Conservation (phyloP, 306 rosid species). For the Mucuna pruriens region DNA sequence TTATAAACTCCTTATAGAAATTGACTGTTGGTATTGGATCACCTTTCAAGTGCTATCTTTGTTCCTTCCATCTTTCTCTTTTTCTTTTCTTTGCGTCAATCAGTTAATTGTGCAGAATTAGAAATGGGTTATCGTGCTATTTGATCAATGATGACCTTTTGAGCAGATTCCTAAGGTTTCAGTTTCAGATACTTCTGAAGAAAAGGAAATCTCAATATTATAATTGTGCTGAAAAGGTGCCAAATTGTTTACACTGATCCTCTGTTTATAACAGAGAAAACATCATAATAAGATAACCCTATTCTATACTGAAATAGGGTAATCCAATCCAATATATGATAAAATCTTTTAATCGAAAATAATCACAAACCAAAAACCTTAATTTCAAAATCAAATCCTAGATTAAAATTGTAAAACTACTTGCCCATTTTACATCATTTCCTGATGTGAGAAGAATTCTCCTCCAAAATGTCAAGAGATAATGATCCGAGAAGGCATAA, state of each 20-base stretch:
- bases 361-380: background rate
- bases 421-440: background rate
- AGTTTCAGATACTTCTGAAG: background rate
- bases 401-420: background rate
- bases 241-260: background rate
- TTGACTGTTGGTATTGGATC: background rate
- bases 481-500: background rate
- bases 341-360: background rate
- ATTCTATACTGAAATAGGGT: background rate
- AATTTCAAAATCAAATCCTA: background rate
- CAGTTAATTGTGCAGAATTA: background rate
- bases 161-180: background rate
- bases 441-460: background rate
- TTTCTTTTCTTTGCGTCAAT: background rate
- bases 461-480: background rate
- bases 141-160: constrained; percentile 2
- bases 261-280: background rate
- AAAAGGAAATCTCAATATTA: background rate
- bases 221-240: background rate
- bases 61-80: background rate
- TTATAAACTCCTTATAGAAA: background rate
- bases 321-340: background rate
- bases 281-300: background rate
- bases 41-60: background rate
- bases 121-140: background rate